phyloP scores from a whole-genome alignment of 2,329 filamentous ascomycete species.

The Hansfordia pulvinata region DNA sequence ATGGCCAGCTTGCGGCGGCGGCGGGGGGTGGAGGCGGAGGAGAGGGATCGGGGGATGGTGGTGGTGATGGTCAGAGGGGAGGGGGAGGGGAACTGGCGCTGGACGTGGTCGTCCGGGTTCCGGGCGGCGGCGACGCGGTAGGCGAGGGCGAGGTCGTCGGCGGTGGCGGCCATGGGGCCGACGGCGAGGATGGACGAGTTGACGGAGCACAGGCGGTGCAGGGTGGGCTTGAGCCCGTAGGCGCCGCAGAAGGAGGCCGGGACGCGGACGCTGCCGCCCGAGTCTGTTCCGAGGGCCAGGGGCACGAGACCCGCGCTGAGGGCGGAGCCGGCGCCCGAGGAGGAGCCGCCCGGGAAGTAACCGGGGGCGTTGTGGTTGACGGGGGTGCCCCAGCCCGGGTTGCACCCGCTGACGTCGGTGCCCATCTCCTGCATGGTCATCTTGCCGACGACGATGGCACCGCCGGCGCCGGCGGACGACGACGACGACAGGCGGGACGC shows the following conservation, averaged over 20 bases:
- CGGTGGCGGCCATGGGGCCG: slow-evolving; percentile 64
- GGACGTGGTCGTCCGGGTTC: slow-evolving; percentile 46
- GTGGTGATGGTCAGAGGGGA: slow-evolving; percentile 31
- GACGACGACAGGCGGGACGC: slow-evolving; percentile 54
- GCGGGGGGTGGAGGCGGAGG: slow-evolving; percentile 6
- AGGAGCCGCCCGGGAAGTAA: slow-evolving; percentile 74
- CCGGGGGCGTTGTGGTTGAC: slow-evolving; percentile 62
- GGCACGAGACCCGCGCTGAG: slow-evolving; percentile 59
- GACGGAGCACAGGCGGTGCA: slow-evolving; percentile 51
- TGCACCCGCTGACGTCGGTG: slow-evolving; percentile 74
- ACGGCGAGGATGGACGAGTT: slow-evolving; percentile 45
- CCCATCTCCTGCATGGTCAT: slow-evolving; percentile 73
- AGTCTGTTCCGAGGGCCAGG: slow-evolving; percentile 63
- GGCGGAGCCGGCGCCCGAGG: slow-evolving; percentile 61
- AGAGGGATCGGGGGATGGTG: slow-evolving; percentile 28
- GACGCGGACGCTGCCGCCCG: slow-evolving; percentile 63
- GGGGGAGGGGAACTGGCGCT: slow-evolving; percentile 49
- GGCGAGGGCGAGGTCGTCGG: slow-evolving; percentile 66
- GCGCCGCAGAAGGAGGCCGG: slow-evolving; percentile 65
- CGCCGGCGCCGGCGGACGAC: slow-evolving; percentile 62
- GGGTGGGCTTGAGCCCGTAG: slow-evolving; percentile 69
- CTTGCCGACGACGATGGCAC: slow-evolving; percentile 64
- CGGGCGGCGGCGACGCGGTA: slow-evolving; percentile 70
- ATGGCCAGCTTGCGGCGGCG: slow-evolving; percentile 55
- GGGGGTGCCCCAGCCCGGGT: slow-evolving; percentile 60